Evolutionary conservation across 2,329 filamentous ascomycete genomes (phyloP).

Genomic region (Fusarium pseudoanthophilum): DNA sequence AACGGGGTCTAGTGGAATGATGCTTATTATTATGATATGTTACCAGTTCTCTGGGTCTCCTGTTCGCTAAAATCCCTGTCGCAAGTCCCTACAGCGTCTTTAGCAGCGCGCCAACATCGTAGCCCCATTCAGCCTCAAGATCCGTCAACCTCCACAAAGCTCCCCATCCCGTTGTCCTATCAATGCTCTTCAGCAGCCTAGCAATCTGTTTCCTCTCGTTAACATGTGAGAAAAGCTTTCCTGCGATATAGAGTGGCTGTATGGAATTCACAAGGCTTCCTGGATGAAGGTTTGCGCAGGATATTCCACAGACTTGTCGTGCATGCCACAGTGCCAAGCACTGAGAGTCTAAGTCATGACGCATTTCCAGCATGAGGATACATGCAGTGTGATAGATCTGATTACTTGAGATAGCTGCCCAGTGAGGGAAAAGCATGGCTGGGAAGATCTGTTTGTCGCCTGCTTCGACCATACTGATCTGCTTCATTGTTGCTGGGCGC

Average conservation of each 20-base stretch:
- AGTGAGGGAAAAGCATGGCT: constrained; percentile 59
- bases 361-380: constrained; percentile 59
- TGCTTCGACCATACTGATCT: constrained; percentile 34
- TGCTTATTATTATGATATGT: background rate
- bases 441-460: constrained; percentile 53
- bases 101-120: constrained; percentile 35
- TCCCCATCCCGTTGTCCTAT: constrained; percentile 60
- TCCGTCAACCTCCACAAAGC: constrained; percentile 61
- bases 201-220: constrained; percentile 50
- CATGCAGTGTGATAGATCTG: constrained; percentile 64
- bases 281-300: constrained; percentile 60
- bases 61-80: background rate
- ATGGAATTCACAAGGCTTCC: constrained; percentile 64
- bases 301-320: constrained; percentile 62
- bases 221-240: constrained; percentile 58
- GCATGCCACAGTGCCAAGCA: constrained; percentile 55
- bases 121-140: constrained; percentile 53
- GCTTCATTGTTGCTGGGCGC: constrained; percentile 53
- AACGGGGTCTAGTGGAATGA: background rate
- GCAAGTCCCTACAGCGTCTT: background rate
- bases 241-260: constrained; percentile 63
- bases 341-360: constrained; percentile 45
- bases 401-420: constrained; percentile 63
- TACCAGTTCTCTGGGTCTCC: background rate
- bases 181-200: constrained; percentile 56